Conservation (phyloP, 2,329 filamentous ascomycete species). For the Cercospora canescens region DNA sequence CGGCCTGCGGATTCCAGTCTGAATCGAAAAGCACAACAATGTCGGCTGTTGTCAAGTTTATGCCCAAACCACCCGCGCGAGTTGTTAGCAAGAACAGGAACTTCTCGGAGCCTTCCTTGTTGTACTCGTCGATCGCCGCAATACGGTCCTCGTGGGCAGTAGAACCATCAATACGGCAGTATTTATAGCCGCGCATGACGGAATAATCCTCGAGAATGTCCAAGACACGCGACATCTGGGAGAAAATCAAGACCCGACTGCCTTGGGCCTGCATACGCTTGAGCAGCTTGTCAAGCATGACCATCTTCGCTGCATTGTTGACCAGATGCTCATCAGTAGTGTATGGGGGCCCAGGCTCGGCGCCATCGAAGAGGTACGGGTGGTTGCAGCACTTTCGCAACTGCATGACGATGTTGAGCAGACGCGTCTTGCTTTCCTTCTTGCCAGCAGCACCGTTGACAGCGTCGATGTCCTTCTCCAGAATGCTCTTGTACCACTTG, state of each 20-base stretch:
- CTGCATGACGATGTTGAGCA: constrained; percentile 99
- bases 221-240: constrained; percentile 95
- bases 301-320: constrained; percentile 95
- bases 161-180: constrained; percentile 94
- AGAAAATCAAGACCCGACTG: constrained; percentile 97
- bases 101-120: constrained; percentile 91
- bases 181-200: constrained; percentile 90
- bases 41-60: constrained; percentile 92
- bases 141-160: constrained; percentile 98
- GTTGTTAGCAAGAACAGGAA: constrained; percentile 96
- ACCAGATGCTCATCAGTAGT: constrained; percentile 96
- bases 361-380: constrained; percentile 95
- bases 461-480: constrained; percentile 98
- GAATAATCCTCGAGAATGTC: constrained; percentile 99
- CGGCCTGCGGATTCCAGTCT: constrained; percentile 98
- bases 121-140: constrained; percentile 96
- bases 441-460: constrained; percentile 96
- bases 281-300: constrained; percentile 89
- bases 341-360: constrained; percentile 94
- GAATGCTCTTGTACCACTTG: constrained; percentile 98
- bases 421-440: constrained; percentile 92
- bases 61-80: constrained; percentile 90
- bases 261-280: constrained; percentile 80
- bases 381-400: constrained; percentile 98
- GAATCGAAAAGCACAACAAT: constrained; percentile 97